phyloP scores from a whole-genome alignment of 805 yeast species.

The Yarrowia alimentaria region DNA sequence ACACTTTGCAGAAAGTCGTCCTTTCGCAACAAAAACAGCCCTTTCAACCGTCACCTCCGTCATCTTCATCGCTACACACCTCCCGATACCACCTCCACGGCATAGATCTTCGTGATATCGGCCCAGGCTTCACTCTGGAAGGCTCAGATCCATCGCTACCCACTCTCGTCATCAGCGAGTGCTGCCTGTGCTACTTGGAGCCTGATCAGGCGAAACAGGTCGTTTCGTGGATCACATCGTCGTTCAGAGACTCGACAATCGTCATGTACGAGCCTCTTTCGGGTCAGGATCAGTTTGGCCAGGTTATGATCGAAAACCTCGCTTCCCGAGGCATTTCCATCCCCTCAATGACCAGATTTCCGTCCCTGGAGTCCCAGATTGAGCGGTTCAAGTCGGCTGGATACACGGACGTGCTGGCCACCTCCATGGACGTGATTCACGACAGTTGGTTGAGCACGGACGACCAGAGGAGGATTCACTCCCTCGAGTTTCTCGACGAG shows the following conservation, averaged over 20 bases:
- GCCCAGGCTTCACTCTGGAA: conserved; percentile 29
- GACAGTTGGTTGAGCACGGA: conserved; percentile 46
- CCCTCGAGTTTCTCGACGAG: conserved; percentile 69
- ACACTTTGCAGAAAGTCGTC: too few relatives aligned
- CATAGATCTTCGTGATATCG: conserved; percentile 50
- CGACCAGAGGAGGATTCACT: conserved; percentile 48
- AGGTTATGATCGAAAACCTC: conserved; percentile 63
- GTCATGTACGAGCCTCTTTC: conserved; percentile 70
- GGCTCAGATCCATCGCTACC: conserved; percentile 45
- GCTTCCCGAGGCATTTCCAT: conserved; percentile 59
- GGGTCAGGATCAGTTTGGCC: conserved; percentile 60
- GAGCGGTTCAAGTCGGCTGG: conserved; percentile 42
- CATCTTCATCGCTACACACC: conserved; percentile 34
- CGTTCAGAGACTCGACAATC: conserved; percentile 38
- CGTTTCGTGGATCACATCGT: conserved; percentile 44
- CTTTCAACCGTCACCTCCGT: too few relatives aligned
- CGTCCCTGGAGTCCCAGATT: conserved; percentile 46
- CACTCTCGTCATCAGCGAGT: conserved; percentile 67
- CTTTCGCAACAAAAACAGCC: too few relatives aligned
- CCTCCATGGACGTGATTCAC: conserved; percentile 46
- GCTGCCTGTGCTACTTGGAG: conserved; percentile 69
- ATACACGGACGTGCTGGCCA: conserved; percentile 37
- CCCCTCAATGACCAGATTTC: conserved; percentile 55
- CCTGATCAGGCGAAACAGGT: conserved; percentile 50
- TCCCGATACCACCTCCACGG: conserved; percentile 53